Base-by-base conservation (phyloP, 345 rosid species). In the Gossypioides kirkii region DNA sequence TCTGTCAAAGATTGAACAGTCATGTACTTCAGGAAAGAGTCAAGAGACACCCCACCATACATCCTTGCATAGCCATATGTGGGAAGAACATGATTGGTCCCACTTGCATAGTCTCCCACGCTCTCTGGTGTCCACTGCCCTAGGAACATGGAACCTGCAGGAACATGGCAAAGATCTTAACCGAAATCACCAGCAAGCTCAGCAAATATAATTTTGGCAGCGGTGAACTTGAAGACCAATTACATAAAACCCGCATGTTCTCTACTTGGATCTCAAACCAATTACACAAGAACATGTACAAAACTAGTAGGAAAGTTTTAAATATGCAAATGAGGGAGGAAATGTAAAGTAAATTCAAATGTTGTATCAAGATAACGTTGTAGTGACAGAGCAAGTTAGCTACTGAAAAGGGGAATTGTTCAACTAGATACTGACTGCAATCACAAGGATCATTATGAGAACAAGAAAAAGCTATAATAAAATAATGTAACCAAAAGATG, bases 91-190 rank as follows among this genome's bases (percentile, higher is more conserved):
- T 88, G 94, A 80, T 94, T 91, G 76, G 95, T 94, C 32, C 97
- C 98, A 3, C 98, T 95, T 1, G 98, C 99, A 76, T 95, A 92
- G 77, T 95, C 97, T 55, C 98, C 99, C 47, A 92, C 97, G 56
- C 99, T 95, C 81, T 92, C 97, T 2, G 99, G 98, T 0, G 98
- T 95, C 98, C 99, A 92, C 38, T 11, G 38, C 62, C 49, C 49
- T 45, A 59, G 62, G 62, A 59, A 59, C 38, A 59, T 4, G 1
- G 49, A 45, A 45, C 49, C 49, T 45, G 49, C 49, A 45, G 49
- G 49, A 45, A 2, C 49, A 25, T 11, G 38, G 38, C 12, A 23
- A 47, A 25, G 42, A 10, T 0, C 6, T 46, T 23, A n/a, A 58
- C 2, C 12, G 46, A 7, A 12, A 45, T 3, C 5, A 0, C 53